Percentiles rank a stretch among this genome's conserved stretches.
Conservation (phyloP, 164 flowering plant genomes). For the Warburgia ugandensis region DNA sequence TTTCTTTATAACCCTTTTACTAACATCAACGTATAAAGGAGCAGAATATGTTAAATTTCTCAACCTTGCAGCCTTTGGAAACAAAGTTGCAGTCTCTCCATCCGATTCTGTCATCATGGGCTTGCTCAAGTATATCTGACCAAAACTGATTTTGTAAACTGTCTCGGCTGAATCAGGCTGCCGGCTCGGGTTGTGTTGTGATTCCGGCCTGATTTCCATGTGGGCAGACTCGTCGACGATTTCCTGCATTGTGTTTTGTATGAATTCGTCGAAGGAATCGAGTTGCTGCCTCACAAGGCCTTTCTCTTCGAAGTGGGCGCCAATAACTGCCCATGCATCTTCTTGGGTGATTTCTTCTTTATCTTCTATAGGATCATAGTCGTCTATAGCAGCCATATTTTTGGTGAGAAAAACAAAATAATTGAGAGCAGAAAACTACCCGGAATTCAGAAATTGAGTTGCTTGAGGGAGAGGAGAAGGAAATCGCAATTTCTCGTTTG, state of each 20-base stretch:
- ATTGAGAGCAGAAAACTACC: too few species aligned
- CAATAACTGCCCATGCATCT: conserved; percentile 97
- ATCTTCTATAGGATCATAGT: conserved; percentile 49
- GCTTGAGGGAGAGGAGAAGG: too few species aligned
- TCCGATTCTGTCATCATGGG: conserved; percentile 99
- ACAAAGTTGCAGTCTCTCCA: conserved; percentile 94
- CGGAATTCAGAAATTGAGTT: too few species aligned
- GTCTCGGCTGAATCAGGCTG: conserved; percentile 90
- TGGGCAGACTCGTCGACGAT: conserved; percentile 95
- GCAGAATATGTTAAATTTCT: conserved; percentile 95
- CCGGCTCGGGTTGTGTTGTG: conserved; percentile 95
- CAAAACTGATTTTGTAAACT: conserved; percentile 83
- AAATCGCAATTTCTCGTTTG: too few species aligned
- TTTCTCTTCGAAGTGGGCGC: conserved; percentile 93
- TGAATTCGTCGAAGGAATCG: conserved; percentile 96
- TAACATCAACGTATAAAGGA: conserved; percentile 91
- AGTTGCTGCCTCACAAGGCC: conserved; percentile 95
- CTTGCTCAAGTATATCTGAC: conserved; percentile 92
- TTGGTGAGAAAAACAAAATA: too few species aligned
- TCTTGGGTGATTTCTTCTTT: conserved; percentile 94
- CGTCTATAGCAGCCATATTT: too few species aligned
- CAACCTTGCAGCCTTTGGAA: conserved; percentile 94
- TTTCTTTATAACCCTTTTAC: conserved; percentile 78
- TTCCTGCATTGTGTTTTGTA: conserved; percentile 98
- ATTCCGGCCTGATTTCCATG: conserved; percentile 94